Percentiles rank a stretch among this genome's conserved stretches.
Evolutionary conservation across 2,329 filamentous ascomycete species (phyloP).

Genomic region (Fusarium hainanense): DNA sequence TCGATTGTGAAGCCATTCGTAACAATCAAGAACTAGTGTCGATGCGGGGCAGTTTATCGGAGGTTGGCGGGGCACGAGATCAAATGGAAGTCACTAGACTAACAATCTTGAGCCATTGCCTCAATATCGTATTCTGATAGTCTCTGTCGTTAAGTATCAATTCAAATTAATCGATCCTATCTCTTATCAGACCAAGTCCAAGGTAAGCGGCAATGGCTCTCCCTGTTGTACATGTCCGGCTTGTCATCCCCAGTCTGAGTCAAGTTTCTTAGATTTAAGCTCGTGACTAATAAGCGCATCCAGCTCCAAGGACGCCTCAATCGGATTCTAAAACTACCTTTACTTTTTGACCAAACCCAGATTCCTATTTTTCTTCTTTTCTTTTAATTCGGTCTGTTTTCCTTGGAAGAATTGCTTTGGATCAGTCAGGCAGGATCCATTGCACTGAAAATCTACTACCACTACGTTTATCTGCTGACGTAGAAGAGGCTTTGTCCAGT

Average conservation of each 20-base stretch:
- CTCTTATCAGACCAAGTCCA: not conserved
- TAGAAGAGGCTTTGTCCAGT: constrained; percentile 22
- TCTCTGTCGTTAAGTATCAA: not conserved
- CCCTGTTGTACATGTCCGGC: not conserved
- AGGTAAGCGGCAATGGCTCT: not conserved
- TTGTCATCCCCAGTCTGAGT: constrained; percentile 3
- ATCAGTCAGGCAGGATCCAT: not conserved
- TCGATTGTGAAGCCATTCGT: not conserved
- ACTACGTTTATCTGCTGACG: constrained; percentile 2
- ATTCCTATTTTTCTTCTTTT: not conserved
- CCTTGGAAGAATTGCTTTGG: not conserved
- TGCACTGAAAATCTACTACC: not conserved
- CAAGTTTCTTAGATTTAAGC: constrained; percentile 16
- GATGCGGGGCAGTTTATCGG: constrained; percentile 22
- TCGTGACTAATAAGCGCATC: constrained; percentile 29
- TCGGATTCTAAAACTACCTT: not conserved
- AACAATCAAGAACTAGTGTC: not conserved
- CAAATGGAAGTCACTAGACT: constrained; percentile 22
- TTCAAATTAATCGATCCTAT: not conserved
- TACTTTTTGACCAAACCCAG: not conserved
- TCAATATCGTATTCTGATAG: constrained; percentile 1
- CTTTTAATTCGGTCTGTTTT: not conserved
- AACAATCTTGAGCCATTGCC: constrained; percentile 14
- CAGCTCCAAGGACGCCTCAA: constrained; percentile 16
- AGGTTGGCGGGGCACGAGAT: constrained; percentile 26